Percentiles rank a stretch among this genome's conserved stretches.
Evolutionary conservation across 306 rosid species (phyloP).

Genomic region (Vicia villosa): DNA sequence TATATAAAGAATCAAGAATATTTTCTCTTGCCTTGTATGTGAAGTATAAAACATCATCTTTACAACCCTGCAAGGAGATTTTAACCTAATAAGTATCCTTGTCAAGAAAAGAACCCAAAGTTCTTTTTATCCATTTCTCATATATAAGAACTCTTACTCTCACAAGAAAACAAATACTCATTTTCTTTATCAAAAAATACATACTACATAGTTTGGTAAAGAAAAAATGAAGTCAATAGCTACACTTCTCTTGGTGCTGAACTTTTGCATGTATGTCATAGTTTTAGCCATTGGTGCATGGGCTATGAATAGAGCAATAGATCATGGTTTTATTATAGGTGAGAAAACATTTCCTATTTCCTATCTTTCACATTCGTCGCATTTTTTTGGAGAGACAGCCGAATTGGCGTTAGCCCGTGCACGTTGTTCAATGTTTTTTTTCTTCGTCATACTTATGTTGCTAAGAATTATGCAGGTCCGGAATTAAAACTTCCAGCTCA

Average conservation of each 20-base stretch:
- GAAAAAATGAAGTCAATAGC: slow-evolving; percentile 67
- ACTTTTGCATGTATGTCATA: slow-evolving; percentile 86
- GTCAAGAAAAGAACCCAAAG: slow-evolving; percentile 82
- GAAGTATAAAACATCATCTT: slow-evolving; percentile 70
- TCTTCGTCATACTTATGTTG: slow-evolving; percentile 36
- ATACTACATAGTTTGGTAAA: slow-evolving; percentile 50
- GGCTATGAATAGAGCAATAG: slow-evolving; percentile 92
- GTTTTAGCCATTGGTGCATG: slow-evolving; percentile 87
- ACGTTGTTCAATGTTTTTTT: background rate
- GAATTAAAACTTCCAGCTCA: slow-evolving; percentile 75
- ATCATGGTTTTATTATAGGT: slow-evolving; percentile 89
- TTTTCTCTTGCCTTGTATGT: slow-evolving; percentile 57
- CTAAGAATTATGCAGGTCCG: slow-evolving; percentile 57
- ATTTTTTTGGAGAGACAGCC: background rate
- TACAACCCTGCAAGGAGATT: slow-evolving; percentile 52
- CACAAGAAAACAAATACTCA: too few relatives aligned
- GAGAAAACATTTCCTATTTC: background rate
- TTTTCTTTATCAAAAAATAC: too few relatives aligned
- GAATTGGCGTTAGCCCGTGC: background rate
- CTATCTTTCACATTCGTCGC: background rate
- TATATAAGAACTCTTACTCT: slow-evolving; percentile 38
- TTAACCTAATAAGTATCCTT: slow-evolving; percentile 42
- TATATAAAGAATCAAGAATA: slow-evolving; percentile 56
- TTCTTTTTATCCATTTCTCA: too few relatives aligned
- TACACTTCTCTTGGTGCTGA: slow-evolving; percentile 65